Evolutionary conservation across 331 rosid genomes (phyloP).

Genomic region (Malus hybrid): DNA sequence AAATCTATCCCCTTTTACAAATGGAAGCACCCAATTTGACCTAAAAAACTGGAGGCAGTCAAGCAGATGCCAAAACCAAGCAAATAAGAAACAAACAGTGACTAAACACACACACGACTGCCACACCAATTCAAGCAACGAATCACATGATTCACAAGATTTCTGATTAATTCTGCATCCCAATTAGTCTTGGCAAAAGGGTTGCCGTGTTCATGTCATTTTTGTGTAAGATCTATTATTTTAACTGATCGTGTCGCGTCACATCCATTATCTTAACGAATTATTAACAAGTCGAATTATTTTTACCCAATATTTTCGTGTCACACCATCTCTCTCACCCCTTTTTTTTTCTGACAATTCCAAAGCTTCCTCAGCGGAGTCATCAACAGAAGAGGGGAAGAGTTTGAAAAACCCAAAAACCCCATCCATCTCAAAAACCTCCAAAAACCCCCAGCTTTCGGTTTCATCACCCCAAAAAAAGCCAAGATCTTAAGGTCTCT

Average conservation of each 20-base stretch:
- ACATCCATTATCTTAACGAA: too few species aligned
- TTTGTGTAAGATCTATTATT: too few species aligned
- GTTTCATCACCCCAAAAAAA: not conserved
- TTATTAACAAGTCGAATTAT: rapidly evolving
- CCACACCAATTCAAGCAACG: not conserved
- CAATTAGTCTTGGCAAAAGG: too few species aligned
- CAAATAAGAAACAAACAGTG: not conserved
- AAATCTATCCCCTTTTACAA: not conserved
- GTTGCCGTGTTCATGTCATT: too few species aligned
- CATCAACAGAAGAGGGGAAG: too few species aligned
- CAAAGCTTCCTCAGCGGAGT: not conserved
- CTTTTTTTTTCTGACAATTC: not conserved
- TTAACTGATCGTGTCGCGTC: rapidly evolving
- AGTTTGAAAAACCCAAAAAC: not conserved
- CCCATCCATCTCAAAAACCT: not conserved
- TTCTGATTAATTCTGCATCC: not conserved
- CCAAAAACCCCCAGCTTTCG: not conserved
- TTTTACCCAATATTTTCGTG: too few species aligned
- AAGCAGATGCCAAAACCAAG: not conserved
- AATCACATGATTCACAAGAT: not conserved
- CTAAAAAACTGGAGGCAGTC: not conserved
- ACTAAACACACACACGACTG: not conserved
- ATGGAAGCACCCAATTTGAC: not conserved
- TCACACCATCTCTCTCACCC: not conserved
- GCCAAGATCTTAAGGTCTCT: not conserved